phyloP scores from a whole-genome alignment of 768 basidiomycete genomes.

The Megacollybia marginata region DNA sequence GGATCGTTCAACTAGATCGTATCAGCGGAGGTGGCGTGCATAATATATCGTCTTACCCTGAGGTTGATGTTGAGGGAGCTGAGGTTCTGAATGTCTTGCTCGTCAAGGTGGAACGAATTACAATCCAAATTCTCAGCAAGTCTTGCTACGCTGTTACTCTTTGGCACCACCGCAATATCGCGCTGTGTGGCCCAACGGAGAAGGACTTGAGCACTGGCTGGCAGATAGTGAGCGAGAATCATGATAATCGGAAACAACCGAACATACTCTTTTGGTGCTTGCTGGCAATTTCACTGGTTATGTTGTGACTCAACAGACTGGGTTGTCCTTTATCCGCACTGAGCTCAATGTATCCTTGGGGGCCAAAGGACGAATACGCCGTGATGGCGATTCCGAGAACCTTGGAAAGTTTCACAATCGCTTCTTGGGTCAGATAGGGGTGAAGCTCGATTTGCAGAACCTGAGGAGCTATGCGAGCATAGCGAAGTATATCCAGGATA shows the following conservation, averaged over 20 bases:
- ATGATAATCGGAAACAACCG: background rate
- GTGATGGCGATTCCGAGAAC: conserved; percentile 53
- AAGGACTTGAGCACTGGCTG: conserved; percentile 58
- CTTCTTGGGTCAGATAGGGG: conserved; percentile 60
- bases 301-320: conserved; percentile 47
- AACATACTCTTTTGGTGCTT: conserved; percentile 47
- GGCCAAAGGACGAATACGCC: conserved; percentile 52
- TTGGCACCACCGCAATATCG: conserved; percentile 70
- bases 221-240: conserved; percentile 16
- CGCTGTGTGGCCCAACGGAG: conserved; percentile 77
- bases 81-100: conserved; percentile 38
- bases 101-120: conserved; percentile 40
- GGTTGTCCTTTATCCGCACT: conserved; percentile 42
- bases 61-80: conserved; percentile 45
- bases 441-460: conserved; percentile 68
- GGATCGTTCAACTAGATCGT: conserved; percentile 60
- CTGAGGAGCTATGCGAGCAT: conserved; percentile 67
- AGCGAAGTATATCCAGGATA: conserved; percentile 70
- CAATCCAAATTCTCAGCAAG: conserved; percentile 48
- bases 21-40: conserved; percentile 5
- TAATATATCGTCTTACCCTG: conserved; percentile 37
- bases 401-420: conserved; percentile 48
- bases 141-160: conserved; percentile 44
- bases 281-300: conserved; percentile 35
- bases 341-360: conserved; percentile 56